Conservation (phyloP, 768 basidiomycete genomes). For the Russula brevipes region DNA sequence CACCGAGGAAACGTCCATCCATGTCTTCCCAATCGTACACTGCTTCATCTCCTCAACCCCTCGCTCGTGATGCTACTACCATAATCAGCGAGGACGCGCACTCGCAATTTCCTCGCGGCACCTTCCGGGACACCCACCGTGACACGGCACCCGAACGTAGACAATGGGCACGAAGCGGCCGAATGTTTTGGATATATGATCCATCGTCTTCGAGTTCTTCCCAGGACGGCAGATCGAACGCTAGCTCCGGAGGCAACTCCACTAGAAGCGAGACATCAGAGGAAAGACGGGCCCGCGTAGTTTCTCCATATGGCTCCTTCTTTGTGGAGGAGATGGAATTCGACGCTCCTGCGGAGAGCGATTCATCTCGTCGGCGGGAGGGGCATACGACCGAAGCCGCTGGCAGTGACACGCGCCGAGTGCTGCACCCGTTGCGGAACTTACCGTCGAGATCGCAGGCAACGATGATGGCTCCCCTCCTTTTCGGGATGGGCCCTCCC, state of each 20-base stretch:
- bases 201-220: constrained; percentile 3
- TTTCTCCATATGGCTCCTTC: constrained; percentile 19
- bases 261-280: background rate
- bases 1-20: background rate
- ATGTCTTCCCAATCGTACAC: background rate
- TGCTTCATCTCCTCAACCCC: background rate
- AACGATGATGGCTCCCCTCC: background rate
- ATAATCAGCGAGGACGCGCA: background rate
- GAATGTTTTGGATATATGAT: constrained; percentile 8
- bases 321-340: constrained; percentile 19
- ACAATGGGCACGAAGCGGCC: background rate
- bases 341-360: background rate
- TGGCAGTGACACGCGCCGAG: too few relatives aligned
- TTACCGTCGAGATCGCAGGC: background rate
- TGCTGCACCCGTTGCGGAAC: background rate
- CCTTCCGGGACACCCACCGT: background rate
- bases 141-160: background rate
- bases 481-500: background rate
- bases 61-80: background rate
- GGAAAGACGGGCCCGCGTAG: background rate
- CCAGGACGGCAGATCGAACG: constrained; percentile 6
- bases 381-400: background rate
- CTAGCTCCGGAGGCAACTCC: background rate
- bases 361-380: background rate
- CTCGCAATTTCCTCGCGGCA: background rate